Base-by-base conservation (phyloP, 805 yeast species). In the Wickerhamiella hasegawae region DNA sequence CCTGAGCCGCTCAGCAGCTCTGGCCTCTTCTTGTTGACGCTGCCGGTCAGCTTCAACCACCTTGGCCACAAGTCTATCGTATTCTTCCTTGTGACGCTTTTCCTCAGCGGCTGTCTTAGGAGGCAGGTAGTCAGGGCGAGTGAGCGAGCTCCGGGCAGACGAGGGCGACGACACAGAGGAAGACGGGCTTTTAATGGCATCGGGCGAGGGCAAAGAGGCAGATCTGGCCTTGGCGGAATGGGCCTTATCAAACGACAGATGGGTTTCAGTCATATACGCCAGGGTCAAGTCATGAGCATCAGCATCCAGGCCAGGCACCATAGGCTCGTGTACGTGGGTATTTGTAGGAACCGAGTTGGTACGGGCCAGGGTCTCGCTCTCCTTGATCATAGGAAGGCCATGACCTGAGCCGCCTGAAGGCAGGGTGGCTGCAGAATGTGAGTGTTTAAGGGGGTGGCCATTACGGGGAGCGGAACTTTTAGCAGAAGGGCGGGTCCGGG, bases 101-200 rank as follows among this genome's bases (percentile, higher is more conserved):
- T 67, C 65, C 45, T 77, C 84, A 15, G 55, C 52, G 14, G 53
- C 49, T 18, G 67, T 54, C 49, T 77, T 77, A 30, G 83, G 81
- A 0, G 87, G 85, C 26, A 77, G 54, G 59, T 71, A 68, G 1
- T 65, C 54, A 18, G 80, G 84, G 36, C 87, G 56, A 0, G 84
- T 74, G 18, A 60, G 58, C 0, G 76, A 53, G 23, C 19, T 5
- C 31, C 8, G 36, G 17, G 28, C 6, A 5, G 28, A 14, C 5
- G 28, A 26, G 15, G 15, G 15, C n/a, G 28, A 9, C 14, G 5
- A 8, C 6, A 14, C 6, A 26, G 28, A 10, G 28, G 8, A 8
- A 5, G 16, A 26, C 11, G 10, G 10, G 24, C 24, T 22, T 9
- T 8, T 9, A 9, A 9, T 22, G 28, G 6, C n/a, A 8, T 12